Conservation (phyloP, 2,329 filamentous ascomycete genomes). For the Aspergillus costaricaensis region DNA sequence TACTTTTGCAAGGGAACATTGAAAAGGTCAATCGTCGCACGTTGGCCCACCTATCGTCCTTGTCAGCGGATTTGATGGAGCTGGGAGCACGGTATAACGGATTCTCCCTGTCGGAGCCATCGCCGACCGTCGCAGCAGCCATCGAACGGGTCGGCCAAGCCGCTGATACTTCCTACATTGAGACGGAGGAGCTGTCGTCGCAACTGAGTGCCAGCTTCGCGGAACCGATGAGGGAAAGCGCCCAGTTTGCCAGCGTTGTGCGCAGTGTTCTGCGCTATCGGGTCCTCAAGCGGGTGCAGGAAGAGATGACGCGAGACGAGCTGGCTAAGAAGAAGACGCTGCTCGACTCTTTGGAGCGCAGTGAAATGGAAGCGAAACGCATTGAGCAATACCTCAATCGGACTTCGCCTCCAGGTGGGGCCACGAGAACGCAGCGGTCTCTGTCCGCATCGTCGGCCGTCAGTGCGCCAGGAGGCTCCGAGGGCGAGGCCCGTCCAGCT, state of each 20-base stretch:
- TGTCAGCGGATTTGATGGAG: constrained; percentile 87
- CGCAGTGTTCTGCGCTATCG: constrained; percentile 84
- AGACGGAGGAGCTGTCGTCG: constrained; percentile 85
- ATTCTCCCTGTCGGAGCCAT: constrained; percentile 92
- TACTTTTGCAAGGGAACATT: constrained; percentile 85
- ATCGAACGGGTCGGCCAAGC: constrained; percentile 95
- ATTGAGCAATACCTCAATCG: constrained; percentile 86
- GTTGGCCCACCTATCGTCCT: constrained; percentile 77
- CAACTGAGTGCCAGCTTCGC: constrained; percentile 92
- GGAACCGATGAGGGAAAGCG: constrained; percentile 96
- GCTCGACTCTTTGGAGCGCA: constrained; percentile 86
- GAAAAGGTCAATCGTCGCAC: constrained; percentile 95
- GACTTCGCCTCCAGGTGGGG: constrained; percentile 52
- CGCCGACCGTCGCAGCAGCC: constrained; percentile 81
- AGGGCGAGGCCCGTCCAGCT: constrained; percentile 54
- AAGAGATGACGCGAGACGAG: constrained; percentile 95
- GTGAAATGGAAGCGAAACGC: constrained; percentile 86
- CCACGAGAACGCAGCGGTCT: constrained; percentile 64
- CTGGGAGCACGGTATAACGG: constrained; percentile 95
- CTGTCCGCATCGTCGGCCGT: constrained; percentile 56
- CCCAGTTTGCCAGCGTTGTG: constrained; percentile 94
- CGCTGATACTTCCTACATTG: constrained; percentile 92
- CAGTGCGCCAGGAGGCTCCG: constrained; percentile 44
- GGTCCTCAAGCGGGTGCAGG: constrained; percentile 90
- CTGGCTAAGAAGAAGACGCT: constrained; percentile 80